Base-by-base conservation (phyloP, 148 eudicot genomes). In the Nyssa sinensis region DNA sequence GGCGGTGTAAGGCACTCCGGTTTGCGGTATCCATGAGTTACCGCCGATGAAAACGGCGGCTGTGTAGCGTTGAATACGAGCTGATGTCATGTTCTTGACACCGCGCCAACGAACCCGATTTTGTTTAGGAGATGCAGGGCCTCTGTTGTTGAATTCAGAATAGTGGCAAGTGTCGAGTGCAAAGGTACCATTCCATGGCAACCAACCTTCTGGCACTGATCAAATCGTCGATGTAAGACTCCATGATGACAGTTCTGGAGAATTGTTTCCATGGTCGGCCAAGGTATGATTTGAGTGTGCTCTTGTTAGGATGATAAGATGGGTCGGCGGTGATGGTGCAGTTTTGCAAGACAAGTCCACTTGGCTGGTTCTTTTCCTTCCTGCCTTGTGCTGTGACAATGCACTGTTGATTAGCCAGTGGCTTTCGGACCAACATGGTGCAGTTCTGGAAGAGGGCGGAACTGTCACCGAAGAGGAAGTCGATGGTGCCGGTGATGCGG, bases 381-480 rank as follows among this genome's bases (percentile, higher is more conserved):
- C 90, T 77, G 23, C 91, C 91, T 49, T 91, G 96, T 0, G 91
- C 93, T 5, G 93, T 86, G 14, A 91, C 88, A 83, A 80, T 81
- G 76, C 84, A 81, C 1, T 32, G 70, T 55, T 86, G 91, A 73
- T 74, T 69, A 1, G 65, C 76, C 41, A 80, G 16, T 0, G 93
- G 93, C 25, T 81, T 80, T 31, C 93, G 53, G 5, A 87, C 73
- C 1, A 84, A 64, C 55, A 89, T 29, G 27, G 71, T 84, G 73
- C 96, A 89, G 47, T 86, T 84, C 31, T 91, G 96, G 84, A 91
- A 87, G 29, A 91, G 79, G 0, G 86, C 88, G 2, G 74, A 69
- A 0, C 91, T 88, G 31, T 91, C 88, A 0, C 96, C 96, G 29
- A 84, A 87, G 72, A 91, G 80, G 86, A 89, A 85, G 79, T 91